Conservation (phyloP, 1,284 basidiomycete genomes). For the Ganoderma lingzhi region DNA sequence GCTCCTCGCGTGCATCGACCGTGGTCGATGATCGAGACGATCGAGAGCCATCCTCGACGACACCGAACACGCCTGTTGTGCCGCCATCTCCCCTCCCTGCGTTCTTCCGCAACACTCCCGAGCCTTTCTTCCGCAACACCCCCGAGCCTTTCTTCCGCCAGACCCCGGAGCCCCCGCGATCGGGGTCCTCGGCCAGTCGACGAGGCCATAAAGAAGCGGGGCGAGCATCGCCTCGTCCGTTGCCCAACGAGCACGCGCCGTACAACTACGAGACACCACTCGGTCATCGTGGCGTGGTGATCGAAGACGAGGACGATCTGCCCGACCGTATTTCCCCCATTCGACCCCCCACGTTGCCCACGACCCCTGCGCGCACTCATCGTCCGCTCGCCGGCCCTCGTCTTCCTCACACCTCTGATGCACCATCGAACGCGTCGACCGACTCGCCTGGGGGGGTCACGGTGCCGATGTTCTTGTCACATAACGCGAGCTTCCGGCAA, state of each 20-base stretch:
- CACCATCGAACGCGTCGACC: constrained; percentile 54
- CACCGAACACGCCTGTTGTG: constrained; percentile 67
- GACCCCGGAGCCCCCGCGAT: constrained; percentile 37
- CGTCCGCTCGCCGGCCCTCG: constrained; percentile 40
- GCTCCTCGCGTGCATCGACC: constrained; percentile 57
- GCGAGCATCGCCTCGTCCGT: constrained; percentile 30
- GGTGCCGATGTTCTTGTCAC: constrained; percentile 58
- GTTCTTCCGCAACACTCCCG: constrained; percentile 39
- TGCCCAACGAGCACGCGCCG: constrained; percentile 37
- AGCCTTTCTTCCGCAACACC: constrained; percentile 39
- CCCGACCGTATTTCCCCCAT: constrained; percentile 50
- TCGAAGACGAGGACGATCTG: constrained; percentile 74
- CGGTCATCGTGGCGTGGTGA: constrained; percentile 70
- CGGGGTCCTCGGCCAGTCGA: constrained; percentile 33
- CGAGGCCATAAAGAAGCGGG: constrained; percentile 40
- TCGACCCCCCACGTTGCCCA: constrained; percentile 43
- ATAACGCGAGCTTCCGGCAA: constrained; percentile 55
- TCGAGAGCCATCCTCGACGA: constrained; percentile 65
- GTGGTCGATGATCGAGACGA: constrained; percentile 77
- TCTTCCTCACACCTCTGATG: constrained; percentile 58
- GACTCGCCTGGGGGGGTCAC: constrained; percentile 51
- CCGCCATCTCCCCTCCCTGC: constrained; percentile 59
- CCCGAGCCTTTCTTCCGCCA: constrained; percentile 40
- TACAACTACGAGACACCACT: constrained; percentile 48
- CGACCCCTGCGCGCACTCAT: constrained; percentile 42